Conservation (phyloP, 1,284 basidiomycete genomes). For the Moesziomyces aphidis region DNA sequence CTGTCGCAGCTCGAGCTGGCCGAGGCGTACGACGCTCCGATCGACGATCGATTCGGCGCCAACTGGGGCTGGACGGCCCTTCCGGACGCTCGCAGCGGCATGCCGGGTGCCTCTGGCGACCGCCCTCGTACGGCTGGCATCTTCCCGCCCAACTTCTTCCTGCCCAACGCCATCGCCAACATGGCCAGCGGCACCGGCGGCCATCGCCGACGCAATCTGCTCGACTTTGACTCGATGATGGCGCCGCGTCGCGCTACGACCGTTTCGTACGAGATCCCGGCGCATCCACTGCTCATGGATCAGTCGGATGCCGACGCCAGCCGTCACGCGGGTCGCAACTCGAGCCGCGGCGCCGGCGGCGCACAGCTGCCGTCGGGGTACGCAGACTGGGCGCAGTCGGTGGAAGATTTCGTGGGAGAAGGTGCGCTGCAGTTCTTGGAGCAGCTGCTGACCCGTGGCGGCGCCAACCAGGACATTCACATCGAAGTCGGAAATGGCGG, state of each 20-base stretch:
- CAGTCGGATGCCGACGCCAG: constrained; percentile 36
- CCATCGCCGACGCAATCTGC: constrained; percentile 40
- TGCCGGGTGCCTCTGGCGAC: constrained; percentile 18
- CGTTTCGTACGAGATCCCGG: constrained; percentile 68
- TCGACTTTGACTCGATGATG: constrained; percentile 49
- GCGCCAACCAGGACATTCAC: constrained; percentile 50
- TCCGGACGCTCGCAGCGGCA: constrained; percentile 17
- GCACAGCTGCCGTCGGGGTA: constrained; percentile 26
- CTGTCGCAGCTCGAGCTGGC: constrained; percentile 59
- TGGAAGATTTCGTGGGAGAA: constrained; percentile 84
- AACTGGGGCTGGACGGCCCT: constrained; percentile 64
- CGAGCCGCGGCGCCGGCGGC: constrained; percentile 12
- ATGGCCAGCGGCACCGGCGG: constrained; percentile 24
- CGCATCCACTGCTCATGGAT: constrained; percentile 85
- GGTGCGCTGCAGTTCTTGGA: constrained; percentile 86
- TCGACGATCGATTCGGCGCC: constrained; percentile 65
- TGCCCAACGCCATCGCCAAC: constrained; percentile 37
- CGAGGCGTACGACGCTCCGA: constrained; percentile 46
- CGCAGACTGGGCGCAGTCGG: constrained; percentile 73
- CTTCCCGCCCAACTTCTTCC: constrained; percentile 56
- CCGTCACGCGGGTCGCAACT: constrained; percentile 28
- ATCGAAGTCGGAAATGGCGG: constrained; percentile 58
- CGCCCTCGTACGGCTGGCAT: constrained; percentile 23
- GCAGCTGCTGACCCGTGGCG: constrained; percentile 73
- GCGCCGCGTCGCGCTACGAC: constrained; percentile 33